phyloP scores from a whole-genome alignment of 2,329 filamentous ascomycete species.

The Neoscytalidium dimidiatum region DNA sequence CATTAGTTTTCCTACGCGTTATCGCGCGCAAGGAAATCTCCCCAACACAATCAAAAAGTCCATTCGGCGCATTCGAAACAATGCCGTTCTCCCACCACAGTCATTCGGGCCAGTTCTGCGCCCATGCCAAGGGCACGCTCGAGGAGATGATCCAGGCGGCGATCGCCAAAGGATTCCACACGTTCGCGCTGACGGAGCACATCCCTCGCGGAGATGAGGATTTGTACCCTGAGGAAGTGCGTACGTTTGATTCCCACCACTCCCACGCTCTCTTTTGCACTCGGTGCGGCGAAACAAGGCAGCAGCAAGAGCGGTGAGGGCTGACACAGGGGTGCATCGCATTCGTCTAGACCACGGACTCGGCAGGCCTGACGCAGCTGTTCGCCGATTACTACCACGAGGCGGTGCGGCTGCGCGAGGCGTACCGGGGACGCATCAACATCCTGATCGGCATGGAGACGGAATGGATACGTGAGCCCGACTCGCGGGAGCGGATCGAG shows the following conservation, averaged over 20 bases:
- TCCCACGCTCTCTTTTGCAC: too few species aligned
- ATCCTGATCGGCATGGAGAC: slow-evolving; percentile 89
- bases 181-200: slow-evolving; percentile 89
- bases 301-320: neutral
- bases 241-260: slow-evolving; percentile 16
- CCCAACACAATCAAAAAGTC: neutral
- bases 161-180: slow-evolving; percentile 75
- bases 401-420: slow-evolving; percentile 69
- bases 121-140: slow-evolving; percentile 81
- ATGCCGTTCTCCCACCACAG: slow-evolving; percentile 99
- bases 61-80: neutral
- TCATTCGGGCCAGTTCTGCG: slow-evolving; percentile 97
- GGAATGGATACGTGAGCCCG: slow-evolving; percentile 79
- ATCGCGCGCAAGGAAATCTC: neutral
- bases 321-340: slow-evolving; percentile 1
- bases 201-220: slow-evolving; percentile 82
- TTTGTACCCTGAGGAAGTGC: slow-evolving; percentile 88
- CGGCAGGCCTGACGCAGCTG: slow-evolving; percentile 40
- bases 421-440: slow-evolving; percentile 71
- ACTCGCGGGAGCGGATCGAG: slow-evolving; percentile 61
- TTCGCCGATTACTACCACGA: slow-evolving; percentile 75
- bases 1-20: neutral
- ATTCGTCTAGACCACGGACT: slow-evolving; percentile 18
- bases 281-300: neutral
- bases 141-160: slow-evolving; percentile 82